Conservation (phyloP, 768 basidiomycete genomes). For the Trichaptum fuscoviolaceum region DNA sequence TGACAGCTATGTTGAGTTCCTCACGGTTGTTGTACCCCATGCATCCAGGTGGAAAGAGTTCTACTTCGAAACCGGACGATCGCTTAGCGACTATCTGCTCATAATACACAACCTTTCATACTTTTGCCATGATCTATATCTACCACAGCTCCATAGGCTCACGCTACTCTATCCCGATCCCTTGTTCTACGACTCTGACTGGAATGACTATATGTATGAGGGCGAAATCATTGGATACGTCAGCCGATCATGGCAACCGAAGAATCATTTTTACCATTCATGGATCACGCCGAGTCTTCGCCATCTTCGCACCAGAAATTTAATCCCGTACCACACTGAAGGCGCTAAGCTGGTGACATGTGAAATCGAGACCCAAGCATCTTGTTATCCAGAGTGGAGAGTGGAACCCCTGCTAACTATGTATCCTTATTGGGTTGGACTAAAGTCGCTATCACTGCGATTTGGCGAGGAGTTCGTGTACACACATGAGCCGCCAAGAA, state of each 20-base stretch:
- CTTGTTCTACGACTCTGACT: background rate
- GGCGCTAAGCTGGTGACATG: background rate
- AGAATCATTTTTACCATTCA: background rate
- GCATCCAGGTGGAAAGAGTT: background rate
- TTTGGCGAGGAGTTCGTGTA: background rate
- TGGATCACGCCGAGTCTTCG: background rate
- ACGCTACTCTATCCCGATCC: background rate
- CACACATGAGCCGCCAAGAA: background rate
- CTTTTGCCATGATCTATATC: background rate
- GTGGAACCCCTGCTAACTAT: background rate
- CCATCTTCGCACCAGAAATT: background rate
- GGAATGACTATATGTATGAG: no score
- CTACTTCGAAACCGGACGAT: background rate
- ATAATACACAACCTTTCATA: no score
- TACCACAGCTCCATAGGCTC: background rate
- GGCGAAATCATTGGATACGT: no score
- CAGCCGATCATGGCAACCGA: no score
- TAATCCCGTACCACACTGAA: background rate
- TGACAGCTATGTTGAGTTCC: background rate
- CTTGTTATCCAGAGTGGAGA: background rate
- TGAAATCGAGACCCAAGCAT: background rate
- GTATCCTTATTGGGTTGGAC: background rate
- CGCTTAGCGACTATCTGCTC: background rate
- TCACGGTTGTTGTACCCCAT: background rate
- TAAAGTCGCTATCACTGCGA: background rate